Base-by-base conservation (phyloP, 768 basidiomycete genomes). In the Suillus spraguei region DNA sequence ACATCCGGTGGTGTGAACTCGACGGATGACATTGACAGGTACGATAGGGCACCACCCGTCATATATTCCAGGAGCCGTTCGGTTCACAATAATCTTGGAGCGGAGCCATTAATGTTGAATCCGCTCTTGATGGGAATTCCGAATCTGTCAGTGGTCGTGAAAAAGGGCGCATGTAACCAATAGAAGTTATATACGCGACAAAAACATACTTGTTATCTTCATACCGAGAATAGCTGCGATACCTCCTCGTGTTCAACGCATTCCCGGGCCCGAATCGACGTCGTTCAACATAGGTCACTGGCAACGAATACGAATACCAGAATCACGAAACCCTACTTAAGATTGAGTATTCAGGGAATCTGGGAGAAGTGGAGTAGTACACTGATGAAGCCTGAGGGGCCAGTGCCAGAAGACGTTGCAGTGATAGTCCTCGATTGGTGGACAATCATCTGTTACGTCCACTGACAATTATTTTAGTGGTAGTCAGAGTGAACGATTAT, bases 151-250 rank as follows among this genome's bases (percentile, higher is more conserved):
- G 32, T 16, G n/a, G 32, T 44, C 11, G 62, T 13, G 32, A 42
- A 32, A 50, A 32, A 5, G 6, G 79, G 60, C 6, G 67, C 17
- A 4, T 78, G 32, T 63, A 76, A 76, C 4, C 41, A 28, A 28
- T 9, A 59, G 20, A 49, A 17, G 6, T 24, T 38, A 22, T 74
- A 10, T 46, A 75, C 70, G 50, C 74, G 63, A 64, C 78, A 7
- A 72, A 46, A 3, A 78, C 71, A 67, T 77, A 78, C 69, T 78
- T 79, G 10, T 69, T 66, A 55, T 76, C 78, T 3, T 75, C 75
- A 52, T 78, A 78, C 1, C 76, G 75, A 32, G 72, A 76, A 72
- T 69, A 61, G 63, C 68, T 28, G 50, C 41, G 77, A 60, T 10
- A 76, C 61, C 39, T 76, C 75, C 59, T 79, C 77, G 1, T 78